These are phyloP conservation scores for Carex kokanica DNA, from an alignment of 176 grass and related monocot species.

Conservation along the genomic window DNA sequence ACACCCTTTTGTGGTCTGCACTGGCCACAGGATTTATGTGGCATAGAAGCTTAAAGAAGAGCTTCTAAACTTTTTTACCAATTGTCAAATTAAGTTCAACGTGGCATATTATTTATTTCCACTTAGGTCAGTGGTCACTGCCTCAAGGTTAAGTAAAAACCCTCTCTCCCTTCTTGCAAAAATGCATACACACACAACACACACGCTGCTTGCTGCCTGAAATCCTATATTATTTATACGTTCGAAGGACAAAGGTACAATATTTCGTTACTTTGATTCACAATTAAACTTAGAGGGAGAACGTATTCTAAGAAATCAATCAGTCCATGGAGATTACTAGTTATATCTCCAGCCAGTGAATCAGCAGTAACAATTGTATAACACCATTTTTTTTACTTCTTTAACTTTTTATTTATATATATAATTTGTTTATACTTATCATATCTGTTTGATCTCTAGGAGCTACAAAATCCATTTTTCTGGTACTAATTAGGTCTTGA, in stretches of 20 bases:
- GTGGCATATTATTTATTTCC: neutral
- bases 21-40: neutral
- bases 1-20: neutral
- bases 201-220: neutral
- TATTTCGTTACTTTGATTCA: neutral
- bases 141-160: neutral
- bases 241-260: constrained; percentile 2
- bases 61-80: neutral
- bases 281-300: neutral
- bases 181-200: neutral
- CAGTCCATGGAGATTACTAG: neutral
- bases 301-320: neutral
- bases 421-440: too few relatives aligned
- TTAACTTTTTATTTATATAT: too few relatives aligned
- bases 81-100: neutral
- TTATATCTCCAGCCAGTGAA: too few relatives aligned
- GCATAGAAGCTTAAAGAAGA: neutral
- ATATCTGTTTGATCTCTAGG: too few relatives aligned
- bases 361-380: too few relatives aligned
- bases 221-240: neutral
- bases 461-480: neutral
- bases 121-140: neutral
- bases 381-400: too few relatives aligned
- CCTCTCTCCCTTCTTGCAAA: neutral
- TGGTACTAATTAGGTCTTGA: neutral